Base-by-base conservation (phyloP, 495 filamentous ascomycete species). In the Penicillium longicatenatum region DNA sequence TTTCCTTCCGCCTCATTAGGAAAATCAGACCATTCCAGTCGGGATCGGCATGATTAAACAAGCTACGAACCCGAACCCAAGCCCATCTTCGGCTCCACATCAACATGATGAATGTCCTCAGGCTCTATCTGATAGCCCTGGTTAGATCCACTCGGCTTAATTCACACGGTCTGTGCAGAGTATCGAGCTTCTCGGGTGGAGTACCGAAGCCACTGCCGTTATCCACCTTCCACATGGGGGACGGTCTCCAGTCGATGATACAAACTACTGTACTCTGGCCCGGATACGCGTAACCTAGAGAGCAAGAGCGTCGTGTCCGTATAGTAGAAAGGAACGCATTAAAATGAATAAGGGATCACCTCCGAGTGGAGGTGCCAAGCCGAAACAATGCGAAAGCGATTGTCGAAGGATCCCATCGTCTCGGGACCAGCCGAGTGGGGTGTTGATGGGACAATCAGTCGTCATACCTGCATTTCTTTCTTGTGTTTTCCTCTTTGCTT, bases 151-250 rank as follows among this genome's bases (percentile, higher is more conserved):
- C 44, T 26, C 44, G 5, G 44, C 20, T 20, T 16, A 16, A 22
- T 8, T 42, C 33, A 52, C 4, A 2, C 49, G 55, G 55, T 60
- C 59, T 62, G 58, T 62, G 62, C 50, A 49, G 39, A 42, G 30
- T 45, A 43, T 26, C 31, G 37, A 51, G 60, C 39, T 52, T 29
- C 41, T 52, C 54, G 47, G 60, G 50, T 60, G 57, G 17, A 63
- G 59, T 52, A 24, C 61, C 64, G 61, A 62, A 67, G 57, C 61
- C 61, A 67, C 64, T 60, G 50, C 64, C 66, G 59, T 46, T 50
- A 61, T 49, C 56, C 61, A 52, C 39, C 50, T 31, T 31, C 41
- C 46, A 22, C 26, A 53, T 22, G 45, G 11, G 31, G 17, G 6
- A 52, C 9, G 20, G 16, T 16, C 3, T 53, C 4, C 14, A 21